A percentile compares a stretch with the other conserved stretches of the same genome.
These are phyloP conservation scores for Pseudonectria buxi DNA, from an alignment of 2,329 filamentous ascomycete genomes.

Conservation along the genomic window DNA sequence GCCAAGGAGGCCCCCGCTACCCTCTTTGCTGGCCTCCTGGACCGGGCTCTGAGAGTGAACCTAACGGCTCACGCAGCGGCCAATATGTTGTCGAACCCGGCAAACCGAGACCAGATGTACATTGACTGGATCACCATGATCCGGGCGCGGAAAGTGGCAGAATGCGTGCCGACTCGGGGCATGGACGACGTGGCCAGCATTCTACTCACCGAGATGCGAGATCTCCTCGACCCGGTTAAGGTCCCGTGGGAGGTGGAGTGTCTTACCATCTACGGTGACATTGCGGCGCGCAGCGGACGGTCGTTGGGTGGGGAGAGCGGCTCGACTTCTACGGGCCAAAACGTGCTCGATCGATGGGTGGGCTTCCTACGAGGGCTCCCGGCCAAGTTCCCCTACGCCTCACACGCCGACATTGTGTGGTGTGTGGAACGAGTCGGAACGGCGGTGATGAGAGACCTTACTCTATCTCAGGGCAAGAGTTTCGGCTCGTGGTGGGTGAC, in stretches of 20 bases:
- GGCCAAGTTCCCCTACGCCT: conserved; percentile 64
- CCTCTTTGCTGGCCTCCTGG: conserved; percentile 78
- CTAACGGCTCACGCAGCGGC: conserved; percentile 89
- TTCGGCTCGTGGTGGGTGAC: conserved; percentile 94
- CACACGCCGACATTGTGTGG: conserved; percentile 65
- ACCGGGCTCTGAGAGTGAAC: conserved; percentile 85
- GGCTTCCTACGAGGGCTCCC: conserved; percentile 64
- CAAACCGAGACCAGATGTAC: conserved; percentile 93
- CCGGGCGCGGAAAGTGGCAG: conserved; percentile 54
- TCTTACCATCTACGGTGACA: conserved; percentile 53
- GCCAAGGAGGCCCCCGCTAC: conserved; percentile 86
- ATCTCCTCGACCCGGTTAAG: conserved; percentile 61
- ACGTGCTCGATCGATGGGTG: conserved; percentile 73
- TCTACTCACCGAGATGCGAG: conserved; percentile 60
- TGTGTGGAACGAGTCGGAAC: conserved; percentile 71
- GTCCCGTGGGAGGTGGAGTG: conserved; percentile 60
- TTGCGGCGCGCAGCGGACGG: conserved; percentile 42
- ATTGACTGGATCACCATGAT: conserved; percentile 74
- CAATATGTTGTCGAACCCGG: conserved; percentile 82
- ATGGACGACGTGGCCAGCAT: conserved; percentile 62
- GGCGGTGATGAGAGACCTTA: conserved; percentile 73
- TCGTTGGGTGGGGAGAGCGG: conserved; percentile 20
- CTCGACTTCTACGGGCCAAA: conserved; percentile 41
- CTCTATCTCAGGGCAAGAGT: conserved; percentile 68
- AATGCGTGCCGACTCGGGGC: conserved; percentile 53